Evolutionary conservation across 768 basidiomycete genomes (phyloP), one percentile per base, ranked within the genome.

Genomic region (Kwoniella sp.): DNA sequence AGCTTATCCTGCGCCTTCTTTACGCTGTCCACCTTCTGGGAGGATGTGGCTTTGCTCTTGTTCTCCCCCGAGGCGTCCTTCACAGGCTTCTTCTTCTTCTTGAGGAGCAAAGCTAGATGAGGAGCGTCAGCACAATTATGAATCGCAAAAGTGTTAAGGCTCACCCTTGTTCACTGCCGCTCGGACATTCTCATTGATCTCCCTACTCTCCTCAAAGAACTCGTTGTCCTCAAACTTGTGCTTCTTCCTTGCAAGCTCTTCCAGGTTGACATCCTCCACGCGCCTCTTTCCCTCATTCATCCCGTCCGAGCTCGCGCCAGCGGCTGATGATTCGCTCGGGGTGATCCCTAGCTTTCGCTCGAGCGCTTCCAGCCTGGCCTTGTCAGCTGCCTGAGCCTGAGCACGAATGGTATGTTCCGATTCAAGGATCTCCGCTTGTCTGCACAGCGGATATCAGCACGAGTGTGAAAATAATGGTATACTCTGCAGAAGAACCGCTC

Each of bases 211-310:
- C 71, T 96, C 91, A 32, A 99, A 70, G 69, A 86, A 99, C 72
- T 90, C 86, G 2, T 83, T 84, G 66, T 99, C 93, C 42, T 96
- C 91, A 39, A 98, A 84, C 23, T 88, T 82, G 62, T 88, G 87
- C 67, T 93, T 95, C 79, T 81, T 84, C 65, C 70, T 62, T 10
- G 69, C 69, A 8, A 70, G 28, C 36, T 69, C 63, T n/a, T 63
- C 64, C 11, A 76, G 70, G 27, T 70, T 69, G 20, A 64, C 51
- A 31, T 67, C 73, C 53, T 48, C 73, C 50, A 59, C 56, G 48
- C 67, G 29, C 26, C 52, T 10, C 44, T 54, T 54, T 25, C 22
- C 25, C 23, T 50, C 60, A 1, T 39, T 39, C n/a, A 50, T 42
- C 15, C 31, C 28, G 26, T 45, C 34, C 5, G 6, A 17, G 19